Percentiles rank a stretch among this genome's conserved stretches.
These are phyloP conservation scores for Senecio squalidus DNA, from an alignment of 140 eudicot genomes.

Conservation along the genomic window DNA sequence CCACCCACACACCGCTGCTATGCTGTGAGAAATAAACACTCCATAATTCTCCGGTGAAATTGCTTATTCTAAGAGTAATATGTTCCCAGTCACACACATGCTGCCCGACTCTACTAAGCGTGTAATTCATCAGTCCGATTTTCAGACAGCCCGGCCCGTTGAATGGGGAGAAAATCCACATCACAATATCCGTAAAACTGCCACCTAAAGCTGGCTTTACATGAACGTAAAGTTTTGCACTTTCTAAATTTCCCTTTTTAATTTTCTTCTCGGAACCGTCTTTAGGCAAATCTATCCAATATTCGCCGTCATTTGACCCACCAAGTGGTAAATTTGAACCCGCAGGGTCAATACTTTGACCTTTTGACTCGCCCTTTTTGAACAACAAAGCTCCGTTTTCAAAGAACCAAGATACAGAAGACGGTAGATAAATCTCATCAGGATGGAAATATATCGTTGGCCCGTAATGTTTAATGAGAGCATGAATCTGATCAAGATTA, in stretches of 20 bases:
- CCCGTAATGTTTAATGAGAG: conserved; percentile 73
- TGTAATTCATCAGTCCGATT: conserved; percentile 54
- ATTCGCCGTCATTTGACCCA: conserved; percentile 71
- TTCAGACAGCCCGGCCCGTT: conserved; percentile 84
- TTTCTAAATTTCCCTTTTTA: conserved; percentile 60
- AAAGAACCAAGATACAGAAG: conserved; percentile 93
- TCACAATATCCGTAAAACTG: conserved; percentile 65
- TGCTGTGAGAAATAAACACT: conserved; percentile 79
- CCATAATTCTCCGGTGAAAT: conserved; percentile 79
- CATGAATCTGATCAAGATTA: conserved; percentile 70
- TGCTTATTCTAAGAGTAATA: conserved; percentile 72
- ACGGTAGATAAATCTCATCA: conserved; percentile 68
- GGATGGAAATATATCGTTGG: conserved; percentile 91
- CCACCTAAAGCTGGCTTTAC: conserved; percentile 94
- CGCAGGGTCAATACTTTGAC: conserved; percentile 43
- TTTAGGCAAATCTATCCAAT: conserved; percentile 80
- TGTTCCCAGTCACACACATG: conserved; percentile 99
- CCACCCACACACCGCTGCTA: conserved; percentile 87
- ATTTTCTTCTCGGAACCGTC: conserved; percentile 38
- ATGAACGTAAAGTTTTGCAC: conserved; percentile 69
- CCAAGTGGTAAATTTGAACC: conserved; percentile 80
- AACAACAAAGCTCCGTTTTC: conserved; percentile 65
- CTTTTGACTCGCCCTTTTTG: conserved; percentile 34
- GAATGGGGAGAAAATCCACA: conserved; percentile 95
- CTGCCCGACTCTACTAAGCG: conserved; percentile 60